Base-by-base conservation (phyloP, 2,329 filamentous ascomycete species). In the Sporothrix inflata region DNA sequence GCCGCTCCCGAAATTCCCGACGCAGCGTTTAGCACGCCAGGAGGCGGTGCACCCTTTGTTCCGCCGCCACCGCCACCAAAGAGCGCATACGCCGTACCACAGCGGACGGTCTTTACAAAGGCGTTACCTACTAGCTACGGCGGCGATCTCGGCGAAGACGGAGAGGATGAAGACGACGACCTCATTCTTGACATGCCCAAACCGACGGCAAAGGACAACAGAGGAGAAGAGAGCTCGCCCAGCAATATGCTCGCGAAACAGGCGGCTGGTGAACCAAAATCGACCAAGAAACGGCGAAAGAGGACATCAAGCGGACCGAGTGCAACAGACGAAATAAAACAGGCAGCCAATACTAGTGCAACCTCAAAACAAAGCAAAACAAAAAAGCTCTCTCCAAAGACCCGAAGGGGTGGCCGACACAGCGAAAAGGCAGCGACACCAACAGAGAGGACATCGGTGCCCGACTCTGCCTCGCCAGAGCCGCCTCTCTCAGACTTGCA, bases 1-100 rank as follows among this genome's bases (percentile, higher is more conserved):
- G 78, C 78, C 34, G 77, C 77, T 0, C 83, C 83, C 1, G 80
- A 81, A 5, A 74, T 83, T 8, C 77, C 78, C 7, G 74, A 67
- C n/a, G 70, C 76, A 2, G 75, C 74, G 1, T 74, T 77, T 38
- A 68, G 72, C 34, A 74, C 60, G 3, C 66, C 63, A 19, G 30
- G 16, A 2, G 24, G 21, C 3, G n/a, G 38, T 3, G 8, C 24
- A 11, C 6, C 57, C 14, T 24, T 34, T 8, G 12, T 40, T 1
- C 21, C 49, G 1, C 69, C 42, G 0, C 65, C 53, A 5, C 68
- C 68, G 6, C 51, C 57, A 21, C 68, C 68, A 49, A 30, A 66
- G 19, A 57, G 30, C 8, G 3, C 12, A 2, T 69, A 55, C 38
- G 34, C 60, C 0, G 63, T 40, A 0, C 69, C 68, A 7, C 60